Conservation (phyloP, 2,329 filamentous ascomycete species). For the Akanthomyces uredinophilus region DNA sequence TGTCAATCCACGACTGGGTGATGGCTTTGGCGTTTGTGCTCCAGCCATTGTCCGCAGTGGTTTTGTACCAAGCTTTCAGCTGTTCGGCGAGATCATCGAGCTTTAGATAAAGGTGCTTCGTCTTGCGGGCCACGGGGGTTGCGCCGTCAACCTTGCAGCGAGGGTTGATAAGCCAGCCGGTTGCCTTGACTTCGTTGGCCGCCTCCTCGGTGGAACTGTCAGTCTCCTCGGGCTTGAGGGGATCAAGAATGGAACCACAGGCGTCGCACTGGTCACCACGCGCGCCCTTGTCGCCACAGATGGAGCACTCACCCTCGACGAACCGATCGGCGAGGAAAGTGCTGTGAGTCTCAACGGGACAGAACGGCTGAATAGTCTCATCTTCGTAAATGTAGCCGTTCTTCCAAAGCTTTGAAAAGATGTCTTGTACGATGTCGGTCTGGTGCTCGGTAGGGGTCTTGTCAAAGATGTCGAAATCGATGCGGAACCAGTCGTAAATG, state of each 20-base stretch:
- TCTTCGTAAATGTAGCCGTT: slow-evolving; percentile 87
- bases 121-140: slow-evolving; percentile 71
- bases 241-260: slow-evolving; percentile 67
- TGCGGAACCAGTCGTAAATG: slow-evolving; percentile 94
- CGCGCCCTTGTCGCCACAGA: slow-evolving; percentile 67
- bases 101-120: slow-evolving; percentile 86
- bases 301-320: slow-evolving; percentile 72
- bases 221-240: slow-evolving; percentile 52
- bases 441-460: slow-evolving; percentile 85
- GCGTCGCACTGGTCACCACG: slow-evolving; percentile 71
- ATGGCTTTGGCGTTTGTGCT: slow-evolving; percentile 70
- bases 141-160: slow-evolving; percentile 87
- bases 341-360: slow-evolving; percentile 59
- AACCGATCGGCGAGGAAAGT: slow-evolving; percentile 82
- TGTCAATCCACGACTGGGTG: slow-evolving; percentile 73
- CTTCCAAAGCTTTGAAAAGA: slow-evolving; percentile 81
- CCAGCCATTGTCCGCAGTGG: slow-evolving; percentile 74
- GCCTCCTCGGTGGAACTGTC: slow-evolving; percentile 27
- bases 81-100: slow-evolving; percentile 76
- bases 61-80: slow-evolving; percentile 72
- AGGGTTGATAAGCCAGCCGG: slow-evolving; percentile 65
- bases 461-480: slow-evolving; percentile 91
- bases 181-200: slow-evolving; percentile 29
- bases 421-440: slow-evolving; percentile 86
- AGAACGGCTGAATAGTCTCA: slow-evolving; percentile 85